Evolutionary conservation across 2,329 filamentous ascomycete species (phyloP).

Genomic region (Beauveria medogensis): DNA sequence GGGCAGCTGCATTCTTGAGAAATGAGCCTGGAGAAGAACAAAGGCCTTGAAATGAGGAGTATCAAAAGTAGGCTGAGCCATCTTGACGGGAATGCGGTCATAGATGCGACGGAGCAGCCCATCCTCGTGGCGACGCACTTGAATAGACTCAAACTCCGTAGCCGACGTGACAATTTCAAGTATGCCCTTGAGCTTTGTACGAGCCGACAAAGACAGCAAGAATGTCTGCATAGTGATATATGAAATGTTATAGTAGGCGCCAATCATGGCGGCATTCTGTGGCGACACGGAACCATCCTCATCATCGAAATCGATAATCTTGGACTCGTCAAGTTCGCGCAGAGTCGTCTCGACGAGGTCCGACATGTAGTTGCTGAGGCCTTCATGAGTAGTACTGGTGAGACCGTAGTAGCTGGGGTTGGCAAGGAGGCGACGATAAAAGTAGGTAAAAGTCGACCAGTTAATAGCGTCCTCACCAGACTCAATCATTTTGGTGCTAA

Average conservation of each 20-base stretch:
- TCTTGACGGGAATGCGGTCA: conserved; percentile 90
- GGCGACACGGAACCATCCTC: conserved; percentile 85
- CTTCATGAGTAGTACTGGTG: conserved; percentile 81
- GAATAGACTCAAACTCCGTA: conserved; percentile 91
- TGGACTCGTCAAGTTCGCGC: conserved; percentile 82
- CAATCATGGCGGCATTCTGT: conserved; percentile 95
- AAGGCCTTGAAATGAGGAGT: conserved; percentile 99
- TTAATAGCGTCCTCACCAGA: conserved; percentile 96
- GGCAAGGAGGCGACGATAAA: conserved; percentile 87
- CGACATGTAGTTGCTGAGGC: conserved; percentile 87
- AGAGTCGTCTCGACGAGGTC: conserved; percentile 90
- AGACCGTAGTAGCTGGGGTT: conserved; percentile 97
- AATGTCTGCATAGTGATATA: conserved; percentile 99
- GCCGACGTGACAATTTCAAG: conserved; percentile 95
- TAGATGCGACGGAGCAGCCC: conserved; percentile 84
- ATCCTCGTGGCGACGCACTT: conserved; percentile 89
- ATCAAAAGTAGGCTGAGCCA: conserved; percentile 76
- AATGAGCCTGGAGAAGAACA: conserved; percentile 93
- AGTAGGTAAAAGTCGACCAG: conserved; percentile 98
- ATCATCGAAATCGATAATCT: conserved; percentile 92
- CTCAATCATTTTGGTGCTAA: conserved; percentile 90
- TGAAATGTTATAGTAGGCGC: conserved; percentile 97
- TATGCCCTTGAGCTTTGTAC: conserved; percentile 93
- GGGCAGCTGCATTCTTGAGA: conserved; percentile 92
- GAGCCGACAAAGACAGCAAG: conserved; percentile 76